Evolutionary conservation across 108 stramenopile species (phyloP).

Genomic region (Nitzschia sp.): DNA sequence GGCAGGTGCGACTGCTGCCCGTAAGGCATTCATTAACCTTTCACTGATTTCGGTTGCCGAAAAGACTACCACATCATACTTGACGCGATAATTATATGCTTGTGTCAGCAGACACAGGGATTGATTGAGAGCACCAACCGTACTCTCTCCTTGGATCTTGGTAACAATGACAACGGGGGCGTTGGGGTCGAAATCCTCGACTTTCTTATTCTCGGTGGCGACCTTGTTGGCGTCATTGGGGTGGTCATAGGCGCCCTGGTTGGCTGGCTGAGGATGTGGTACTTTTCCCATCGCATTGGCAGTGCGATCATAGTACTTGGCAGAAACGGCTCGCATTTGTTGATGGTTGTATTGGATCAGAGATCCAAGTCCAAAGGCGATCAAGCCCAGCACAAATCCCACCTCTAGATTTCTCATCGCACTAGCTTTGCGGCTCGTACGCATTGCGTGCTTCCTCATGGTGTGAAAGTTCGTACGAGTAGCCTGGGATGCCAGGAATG

Average conservation of each 20-base stretch:
- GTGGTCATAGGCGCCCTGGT: too few species aligned
- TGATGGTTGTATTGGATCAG: not conserved
- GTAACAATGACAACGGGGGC: slow-evolving; percentile 43
- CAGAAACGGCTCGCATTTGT: not conserved
- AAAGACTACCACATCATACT: slow-evolving; percentile 49
- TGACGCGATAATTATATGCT: slow-evolving; percentile 44
- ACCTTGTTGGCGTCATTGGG: too few species aligned
- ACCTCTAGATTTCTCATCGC: not conserved
- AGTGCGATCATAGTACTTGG: not conserved
- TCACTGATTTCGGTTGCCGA: slow-evolving; percentile 22
- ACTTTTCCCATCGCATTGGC: not conserved
- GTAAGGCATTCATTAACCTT: not conserved
- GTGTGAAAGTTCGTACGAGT: not conserved
- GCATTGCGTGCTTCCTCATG: not conserved
- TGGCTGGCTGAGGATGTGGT: too few species aligned
- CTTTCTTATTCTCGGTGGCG: not conserved
- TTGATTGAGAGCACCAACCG: slow-evolving; percentile 17
- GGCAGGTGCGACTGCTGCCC: slow-evolving; percentile 25
- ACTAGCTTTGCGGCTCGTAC: too few species aligned
- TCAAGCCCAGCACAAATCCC: not conserved
- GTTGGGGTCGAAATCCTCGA: slow-evolving; percentile 11
- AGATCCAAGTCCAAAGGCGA: not conserved
- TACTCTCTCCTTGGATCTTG: slow-evolving; percentile 35
- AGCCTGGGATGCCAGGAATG: too few species aligned
- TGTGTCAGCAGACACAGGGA: slow-evolving; percentile 39